Base-by-base conservation (phyloP, 352 stramenopile genomes). In the Globisporangium parvum region DNA sequence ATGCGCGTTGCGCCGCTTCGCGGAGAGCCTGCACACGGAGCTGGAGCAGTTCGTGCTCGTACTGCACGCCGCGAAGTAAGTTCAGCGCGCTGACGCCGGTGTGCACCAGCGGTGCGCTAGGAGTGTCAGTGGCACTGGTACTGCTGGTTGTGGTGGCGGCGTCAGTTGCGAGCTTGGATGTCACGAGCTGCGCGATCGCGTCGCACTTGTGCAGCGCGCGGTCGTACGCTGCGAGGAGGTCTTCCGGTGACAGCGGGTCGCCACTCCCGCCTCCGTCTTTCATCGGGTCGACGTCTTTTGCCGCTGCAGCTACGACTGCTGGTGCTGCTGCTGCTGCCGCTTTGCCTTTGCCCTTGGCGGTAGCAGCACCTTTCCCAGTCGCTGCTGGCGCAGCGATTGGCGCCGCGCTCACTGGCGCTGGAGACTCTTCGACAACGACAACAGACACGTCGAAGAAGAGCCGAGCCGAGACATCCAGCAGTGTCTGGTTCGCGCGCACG, bases 21-120 rank as follows among this genome's bases (percentile, higher is more conserved):
- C 77, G 70, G 17, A 93, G 65, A 35, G 67, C 84, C 2, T 59
- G 51, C 14, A 93, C 68, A 4, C 80, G 77, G 2, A 65, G 61
- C 50, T 71, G 51, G 42, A 90, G 73, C 9, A 83, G 51, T 6
- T 71, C 67, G 42, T 85, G 71, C 49, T 93, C 80, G 56, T 85
- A 90, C 28, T 60, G 65, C 51, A 88, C 65, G 28, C 75, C 78
- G 39, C 73, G 76, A 21, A 79, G 42, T 44, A 87, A 63, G 28
- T 93, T 93, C 12, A 58, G 57, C 48, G 64, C 71, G 39, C 68
- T 65, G 17, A 71, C 46, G 49, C 81, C 73, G 40, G 51, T 26
- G 42, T 52, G 28, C 3, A 3, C 9, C n/a, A n/a, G n/a, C n/a
- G n/a, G n/a, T n/a, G n/a, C n/a, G 28, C 28, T 12, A 42, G 54